Evolutionary conservation across 2,329 filamentous ascomycete genomes (phyloP), one percentile per base, ranked within the genome.

Genomic region (Bipolaris cookei): DNA sequence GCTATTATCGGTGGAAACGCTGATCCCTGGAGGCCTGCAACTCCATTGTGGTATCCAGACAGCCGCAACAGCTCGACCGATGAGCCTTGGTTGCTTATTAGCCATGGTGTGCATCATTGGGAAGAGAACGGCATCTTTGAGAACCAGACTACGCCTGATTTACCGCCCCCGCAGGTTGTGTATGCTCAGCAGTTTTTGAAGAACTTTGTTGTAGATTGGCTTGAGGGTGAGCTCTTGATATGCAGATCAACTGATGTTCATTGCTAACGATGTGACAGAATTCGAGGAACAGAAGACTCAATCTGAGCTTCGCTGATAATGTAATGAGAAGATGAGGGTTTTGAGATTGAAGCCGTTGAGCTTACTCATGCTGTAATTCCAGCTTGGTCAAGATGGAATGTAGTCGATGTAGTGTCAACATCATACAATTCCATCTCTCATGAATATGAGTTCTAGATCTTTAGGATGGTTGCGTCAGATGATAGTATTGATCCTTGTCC

Each of bases 51-150:
- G 0, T 83, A 86, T n/a, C 82, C 86, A 0, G 79, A 82, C 0
- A 77, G 80, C 28, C 80, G 90, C 18, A 75, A 79, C 13, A 89
- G 83, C 42, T 90, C 89, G 0, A 77, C 79, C 0, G 82, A 81
- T 45, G 84, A 92, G 78, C 91, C 91, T 0, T 90, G 88, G 61
- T 81, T 91, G n/a, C 71, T 94, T 43, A 91, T 96, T 43, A 78
- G 82, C 3, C 83, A 84, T n/a, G 90, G 86, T 0, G 90, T 93
- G 18, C 91, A 96, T 74, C 90, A 94, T 71, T 95, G 90, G 88
- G 89, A 91, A 64, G 88, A 89, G 77, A 88, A 89, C 62, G 87
- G 87, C 0, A 66, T 90, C n/a, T 85, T 88, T 47, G 74, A 79
- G 1, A 88, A 88, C 55, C 81, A 90, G 71, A 88, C 87, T 0